These are phyloP conservation scores for Trichothecium roseum DNA, from an alignment of 2,329 filamentous ascomycete species.

Conservation along the genomic window DNA sequence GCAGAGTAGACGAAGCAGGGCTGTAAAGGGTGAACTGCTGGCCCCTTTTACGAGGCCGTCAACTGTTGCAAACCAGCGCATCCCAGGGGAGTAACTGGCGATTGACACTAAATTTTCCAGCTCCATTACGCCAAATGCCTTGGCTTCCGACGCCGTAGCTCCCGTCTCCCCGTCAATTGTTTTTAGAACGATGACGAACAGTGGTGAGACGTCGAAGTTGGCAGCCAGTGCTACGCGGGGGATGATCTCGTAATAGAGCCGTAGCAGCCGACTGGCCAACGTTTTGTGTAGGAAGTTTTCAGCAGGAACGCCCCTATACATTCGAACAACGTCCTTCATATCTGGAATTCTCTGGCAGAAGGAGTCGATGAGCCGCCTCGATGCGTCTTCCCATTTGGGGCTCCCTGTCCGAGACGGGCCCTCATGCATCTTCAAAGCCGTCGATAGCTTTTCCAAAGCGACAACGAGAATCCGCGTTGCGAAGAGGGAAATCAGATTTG, in stretches of 20 bases:
- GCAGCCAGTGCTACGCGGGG: slow-evolving; percentile 72
- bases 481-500: slow-evolving; percentile 75
- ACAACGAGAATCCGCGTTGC: slow-evolving; percentile 69
- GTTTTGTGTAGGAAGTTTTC: slow-evolving; percentile 68
- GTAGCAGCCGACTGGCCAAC: slow-evolving; percentile 65
- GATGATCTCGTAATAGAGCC: slow-evolving; percentile 75
- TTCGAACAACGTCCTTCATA: slow-evolving; percentile 68
- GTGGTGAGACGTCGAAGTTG: slow-evolving; percentile 78
- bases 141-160: slow-evolving; percentile 35
- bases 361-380: slow-evolving; percentile 56
- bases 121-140: slow-evolving; percentile 56
- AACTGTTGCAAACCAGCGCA: slow-evolving; percentile 81
- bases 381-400: slow-evolving; percentile 56
- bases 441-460: slow-evolving; percentile 67
- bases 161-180: slow-evolving; percentile 39
- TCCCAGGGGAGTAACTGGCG: slow-evolving; percentile 68
- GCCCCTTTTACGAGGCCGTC: slow-evolving; percentile 41
- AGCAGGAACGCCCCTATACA: slow-evolving; percentile 59
- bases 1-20: slow-evolving; percentile 44
- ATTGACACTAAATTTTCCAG: slow-evolving; percentile 74
- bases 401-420: slow-evolving; percentile 10
- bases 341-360: slow-evolving; percentile 72
- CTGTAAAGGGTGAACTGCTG: slow-evolving; percentile 55
- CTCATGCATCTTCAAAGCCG: slow-evolving; percentile 46
- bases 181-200: slow-evolving; percentile 59